Evolutionary conservation across 2,329 filamentous ascomycete species (phyloP).

Genomic region (Beauveria sp.): DNA sequence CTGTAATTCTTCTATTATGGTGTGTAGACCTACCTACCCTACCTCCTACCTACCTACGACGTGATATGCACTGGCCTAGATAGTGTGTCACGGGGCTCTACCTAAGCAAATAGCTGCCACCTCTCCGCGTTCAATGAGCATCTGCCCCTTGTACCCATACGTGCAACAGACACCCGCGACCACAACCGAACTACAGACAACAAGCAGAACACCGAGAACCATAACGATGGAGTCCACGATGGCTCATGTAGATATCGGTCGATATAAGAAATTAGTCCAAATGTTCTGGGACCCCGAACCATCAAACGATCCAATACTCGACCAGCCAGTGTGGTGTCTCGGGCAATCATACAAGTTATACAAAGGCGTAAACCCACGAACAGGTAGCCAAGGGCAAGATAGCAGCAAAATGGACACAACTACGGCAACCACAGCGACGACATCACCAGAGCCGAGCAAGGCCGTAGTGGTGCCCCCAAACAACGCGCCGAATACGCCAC

Average conservation of each 20-base stretch:
- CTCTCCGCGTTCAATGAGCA: neutral
- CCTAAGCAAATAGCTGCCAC: neutral
- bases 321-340: constrained; percentile 78
- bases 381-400: neutral
- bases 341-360: constrained; percentile 43
- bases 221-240: constrained; percentile 29
- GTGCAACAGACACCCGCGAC: neutral
- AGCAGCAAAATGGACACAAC: constrained; percentile 17
- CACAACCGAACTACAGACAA: neutral
- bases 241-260: constrained; percentile 63
- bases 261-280: constrained; percentile 73
- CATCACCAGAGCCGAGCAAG: constrained; percentile 7
- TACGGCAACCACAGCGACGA: neutral
- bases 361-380: constrained; percentile 8
- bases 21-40: no score
- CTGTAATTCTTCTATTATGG: no score
- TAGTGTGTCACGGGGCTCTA: no score
- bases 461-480: constrained; percentile 13
- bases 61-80: no score
- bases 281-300: constrained; percentile 91
- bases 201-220: neutral
- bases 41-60: no score
- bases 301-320: constrained; percentile 61
- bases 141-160: neutral
- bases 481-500: constrained; percentile 35